Percentiles rank a stretch among this genome's conserved stretches.
Conservation (phyloP, 257 asterid genomes). For the Oldenlandia corymbosa region DNA sequence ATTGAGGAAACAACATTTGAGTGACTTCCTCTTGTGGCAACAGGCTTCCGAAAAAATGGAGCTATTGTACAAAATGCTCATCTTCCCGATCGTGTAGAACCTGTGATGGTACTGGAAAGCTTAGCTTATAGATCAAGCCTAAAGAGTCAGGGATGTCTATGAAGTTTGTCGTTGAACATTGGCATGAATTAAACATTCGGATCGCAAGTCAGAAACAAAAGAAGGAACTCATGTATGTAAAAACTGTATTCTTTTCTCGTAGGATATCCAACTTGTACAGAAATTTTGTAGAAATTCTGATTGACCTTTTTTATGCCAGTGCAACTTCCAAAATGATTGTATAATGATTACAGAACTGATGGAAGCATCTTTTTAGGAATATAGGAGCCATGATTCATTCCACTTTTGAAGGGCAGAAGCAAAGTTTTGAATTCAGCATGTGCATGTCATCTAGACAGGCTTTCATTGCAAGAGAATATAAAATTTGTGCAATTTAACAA, state of each 20-base stretch:
- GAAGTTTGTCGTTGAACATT: neutral
- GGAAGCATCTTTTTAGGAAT: neutral
- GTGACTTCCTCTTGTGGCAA: constrained; percentile 8
- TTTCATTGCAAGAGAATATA: constrained; percentile 1
- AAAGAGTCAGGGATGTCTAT: neutral
- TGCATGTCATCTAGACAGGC: neutral
- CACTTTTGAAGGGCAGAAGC: neutral
- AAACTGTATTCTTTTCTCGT: neutral
- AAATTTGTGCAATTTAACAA: neutral
- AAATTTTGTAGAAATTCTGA: constrained; percentile 3
- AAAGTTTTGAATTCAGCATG: neutral
- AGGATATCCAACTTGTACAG: constrained; percentile 1
- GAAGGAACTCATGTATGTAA: neutral
- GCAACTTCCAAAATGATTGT: neutral
- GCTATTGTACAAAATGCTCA: constrained; percentile 92
- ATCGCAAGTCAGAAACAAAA: neutral
- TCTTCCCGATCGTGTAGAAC: constrained; percentile 66
- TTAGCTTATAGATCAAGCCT: constrained; percentile 23
- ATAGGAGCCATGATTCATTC: neutral
- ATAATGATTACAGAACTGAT: neutral
- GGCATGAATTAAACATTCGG: neutral
- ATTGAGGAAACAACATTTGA: neutral
- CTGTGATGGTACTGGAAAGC: constrained; percentile 78
- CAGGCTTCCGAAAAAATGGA: constrained; percentile 96
- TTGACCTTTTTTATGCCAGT: neutral